These are phyloP conservation scores for Coemansia javaensis DNA, from an alignment of 192 early-diverging fungal genomes.

Conservation along the genomic window DNA sequence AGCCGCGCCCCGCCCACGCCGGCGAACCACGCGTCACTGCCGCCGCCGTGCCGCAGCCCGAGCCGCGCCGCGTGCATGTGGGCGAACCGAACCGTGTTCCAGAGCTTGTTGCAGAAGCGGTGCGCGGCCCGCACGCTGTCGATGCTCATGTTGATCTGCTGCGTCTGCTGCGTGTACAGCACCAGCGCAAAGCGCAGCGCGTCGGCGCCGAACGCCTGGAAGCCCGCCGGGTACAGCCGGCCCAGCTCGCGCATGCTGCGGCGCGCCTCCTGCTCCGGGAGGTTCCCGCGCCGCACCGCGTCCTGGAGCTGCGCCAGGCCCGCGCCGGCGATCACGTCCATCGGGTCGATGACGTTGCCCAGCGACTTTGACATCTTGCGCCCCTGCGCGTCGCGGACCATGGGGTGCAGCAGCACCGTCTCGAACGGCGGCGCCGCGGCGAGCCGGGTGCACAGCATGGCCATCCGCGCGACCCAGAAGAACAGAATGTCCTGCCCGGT, in stretches of 20 bases:
- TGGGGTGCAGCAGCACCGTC: slow-evolving; percentile 85
- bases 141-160: slow-evolving; percentile 93
- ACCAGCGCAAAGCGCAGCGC: slow-evolving; percentile 69
- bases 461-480: slow-evolving; percentile 98
- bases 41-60: slow-evolving; percentile 1
- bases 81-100: slow-evolving; percentile 74
- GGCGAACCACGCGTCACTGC: slow-evolving; percentile 8
- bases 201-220: slow-evolving; percentile 88
- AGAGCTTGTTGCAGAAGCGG: slow-evolving; percentile 96
- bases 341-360: slow-evolving; percentile 74
- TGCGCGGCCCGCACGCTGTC: slow-evolving; percentile 75
- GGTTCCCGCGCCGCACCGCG: slow-evolving; percentile 65
- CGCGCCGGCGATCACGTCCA: slow-evolving; percentile 65
- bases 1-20: slow-evolving; percentile 34
- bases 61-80: slow-evolving; percentile 29
- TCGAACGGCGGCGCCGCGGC: slow-evolving; percentile 78
- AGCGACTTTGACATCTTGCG: slow-evolving; percentile 83
- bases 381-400: slow-evolving; percentile 69
- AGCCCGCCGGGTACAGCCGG: slow-evolving; percentile 83
- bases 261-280: slow-evolving; percentile 70
- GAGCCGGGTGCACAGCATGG: slow-evolving; percentile 88
- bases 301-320: slow-evolving; percentile 56
- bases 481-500: slow-evolving; percentile 97
- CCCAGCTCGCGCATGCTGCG: slow-evolving; percentile 60
- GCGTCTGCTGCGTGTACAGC: slow-evolving; percentile 67